Percentiles rank a stretch among this genome's conserved stretches.
These are phyloP conservation scores for Ochromonas danica DNA, from an alignment of 108 stramenopile genomes.

Conservation along the genomic window DNA sequence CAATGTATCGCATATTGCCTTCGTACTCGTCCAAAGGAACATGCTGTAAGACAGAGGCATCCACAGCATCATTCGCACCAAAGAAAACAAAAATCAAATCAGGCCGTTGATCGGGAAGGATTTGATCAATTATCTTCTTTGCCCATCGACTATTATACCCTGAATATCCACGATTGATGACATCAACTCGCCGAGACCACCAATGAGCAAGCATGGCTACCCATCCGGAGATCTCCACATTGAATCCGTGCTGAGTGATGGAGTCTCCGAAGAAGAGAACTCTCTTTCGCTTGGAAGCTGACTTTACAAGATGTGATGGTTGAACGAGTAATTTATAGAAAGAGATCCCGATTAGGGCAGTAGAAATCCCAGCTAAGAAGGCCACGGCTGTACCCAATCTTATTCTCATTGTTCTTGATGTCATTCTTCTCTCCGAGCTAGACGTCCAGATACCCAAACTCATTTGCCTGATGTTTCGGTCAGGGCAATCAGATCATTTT, in stretches of 20 bases:
- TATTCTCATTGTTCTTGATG: too few relatives aligned
- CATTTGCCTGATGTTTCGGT: too few relatives aligned
- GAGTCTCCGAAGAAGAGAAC: slow-evolving; percentile 8
- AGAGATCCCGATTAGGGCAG: too few relatives aligned
- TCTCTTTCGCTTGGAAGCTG: too few relatives aligned
- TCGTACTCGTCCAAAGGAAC: not conserved
- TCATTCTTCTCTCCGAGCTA: too few relatives aligned
- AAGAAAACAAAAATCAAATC: not conserved
- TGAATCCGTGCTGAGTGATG: slow-evolving; percentile 23
- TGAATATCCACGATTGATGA: slow-evolving; percentile 20
- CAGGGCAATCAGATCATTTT: too few relatives aligned
- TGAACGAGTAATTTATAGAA: too few relatives aligned
- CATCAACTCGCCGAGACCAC: slow-evolving; percentile 25
- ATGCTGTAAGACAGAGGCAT: not conserved
- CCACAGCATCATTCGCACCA: not conserved
- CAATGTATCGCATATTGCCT: too few relatives aligned
- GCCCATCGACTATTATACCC: slow-evolving; percentile 20
- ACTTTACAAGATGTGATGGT: too few relatives aligned
- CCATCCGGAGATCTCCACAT: not conserved
- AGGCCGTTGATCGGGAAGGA: not conserved
- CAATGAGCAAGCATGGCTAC: not conserved
- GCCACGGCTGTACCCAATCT: too few relatives aligned
- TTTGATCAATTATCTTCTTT: not conserved
- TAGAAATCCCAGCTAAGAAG: too few relatives aligned
- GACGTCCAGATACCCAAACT: too few relatives aligned